Evolutionary conservation across 192 early-diverging fungal genomes (phyloP).

Genomic region (Dissophora ornata): DNA sequence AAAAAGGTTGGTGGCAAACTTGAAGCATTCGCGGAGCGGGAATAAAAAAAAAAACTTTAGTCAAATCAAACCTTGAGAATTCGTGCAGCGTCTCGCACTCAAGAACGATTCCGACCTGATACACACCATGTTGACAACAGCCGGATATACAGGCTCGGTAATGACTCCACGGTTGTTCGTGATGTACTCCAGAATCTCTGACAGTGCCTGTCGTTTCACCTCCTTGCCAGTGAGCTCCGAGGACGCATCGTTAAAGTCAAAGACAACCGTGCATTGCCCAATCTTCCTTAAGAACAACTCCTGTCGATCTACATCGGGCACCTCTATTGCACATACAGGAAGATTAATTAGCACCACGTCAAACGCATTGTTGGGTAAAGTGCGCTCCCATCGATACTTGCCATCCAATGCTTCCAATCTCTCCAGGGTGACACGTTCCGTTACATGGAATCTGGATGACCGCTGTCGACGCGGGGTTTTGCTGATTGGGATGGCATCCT

Average conservation of each 20-base stretch:
- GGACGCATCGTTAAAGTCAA: conserved; percentile 95
- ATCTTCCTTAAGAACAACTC: conserved; percentile 93
- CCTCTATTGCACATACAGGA: conserved; percentile 64
- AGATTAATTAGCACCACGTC: too few species aligned
- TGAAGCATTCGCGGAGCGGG: background rate
- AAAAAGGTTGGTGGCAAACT: conserved; percentile 96
- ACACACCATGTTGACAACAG: conserved; percentile 93
- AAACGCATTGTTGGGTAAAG: too few species aligned
- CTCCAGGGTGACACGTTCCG: conserved; percentile 83
- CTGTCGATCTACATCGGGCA: conserved; percentile 81
- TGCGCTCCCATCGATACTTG: too few species aligned
- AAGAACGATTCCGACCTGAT: background rate
- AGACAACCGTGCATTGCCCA: conserved; percentile 89
- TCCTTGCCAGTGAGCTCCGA: conserved; percentile 94
- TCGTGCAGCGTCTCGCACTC: background rate
- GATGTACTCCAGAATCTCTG: conserved; percentile 95
- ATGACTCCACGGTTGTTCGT: conserved; percentile 89
- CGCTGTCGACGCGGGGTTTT: conserved; percentile 85
- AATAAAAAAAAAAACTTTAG: background rate
- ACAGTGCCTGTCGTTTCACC: conserved; percentile 91
- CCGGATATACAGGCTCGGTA: conserved; percentile 90
- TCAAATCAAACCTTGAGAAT: background rate
- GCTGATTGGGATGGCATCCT: conserved; percentile 81
- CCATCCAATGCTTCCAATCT: conserved; percentile 81
- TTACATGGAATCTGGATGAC: conserved; percentile 89